A percentile compares a stretch with the other conserved stretches of the same genome.
These are phyloP conservation scores for Hagleromyces aurorensis DNA, from an alignment of 805 yeast species.

Conservation along the genomic window DNA sequence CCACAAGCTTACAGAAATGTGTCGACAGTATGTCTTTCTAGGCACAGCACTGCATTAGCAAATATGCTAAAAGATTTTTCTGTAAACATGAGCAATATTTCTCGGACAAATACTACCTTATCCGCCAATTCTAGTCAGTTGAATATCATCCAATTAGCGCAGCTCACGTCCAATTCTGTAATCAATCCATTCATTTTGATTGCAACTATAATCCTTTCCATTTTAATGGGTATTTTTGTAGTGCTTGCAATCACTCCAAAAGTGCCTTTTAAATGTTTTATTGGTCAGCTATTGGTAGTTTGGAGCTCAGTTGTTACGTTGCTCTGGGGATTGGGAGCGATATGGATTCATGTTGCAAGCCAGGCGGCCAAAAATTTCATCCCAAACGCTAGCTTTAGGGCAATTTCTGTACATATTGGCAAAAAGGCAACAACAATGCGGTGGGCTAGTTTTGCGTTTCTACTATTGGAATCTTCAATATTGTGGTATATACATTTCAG, in stretches of 20 bases:
- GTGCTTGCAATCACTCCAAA: slow-evolving; percentile 41
- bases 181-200: slow-evolving; percentile 50
- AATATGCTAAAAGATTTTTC: slow-evolving; percentile 22
- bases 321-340: slow-evolving; percentile 58
- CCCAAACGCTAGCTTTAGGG: slow-evolving; percentile 43
- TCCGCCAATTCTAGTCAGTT: slow-evolving; percentile 23
- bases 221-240: slow-evolving; percentile 36
- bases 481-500: slow-evolving; percentile 31
- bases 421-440: slow-evolving; percentile 47
- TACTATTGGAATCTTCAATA: slow-evolving; percentile 35
- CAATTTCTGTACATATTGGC: slow-evolving; percentile 40
- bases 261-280: slow-evolving; percentile 35
- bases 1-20: slow-evolving; percentile 16
- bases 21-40: slow-evolving; percentile 22
- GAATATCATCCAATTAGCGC: slow-evolving; percentile 42
- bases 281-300: slow-evolving; percentile 25
- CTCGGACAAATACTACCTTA: slow-evolving; percentile 24
- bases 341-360: slow-evolving; percentile 54
- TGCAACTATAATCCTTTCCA: slow-evolving; percentile 38
- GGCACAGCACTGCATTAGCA: slow-evolving; percentile 18
- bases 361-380: slow-evolving; percentile 38
- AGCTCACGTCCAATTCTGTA: slow-evolving; percentile 36
- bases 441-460: slow-evolving; percentile 52
- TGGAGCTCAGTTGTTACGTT: slow-evolving; percentile 35
- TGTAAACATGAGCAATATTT: slow-evolving; percentile 19